Conservation (phyloP, 495 filamentous ascomycete genomes). For the Tuber brumale region DNA sequence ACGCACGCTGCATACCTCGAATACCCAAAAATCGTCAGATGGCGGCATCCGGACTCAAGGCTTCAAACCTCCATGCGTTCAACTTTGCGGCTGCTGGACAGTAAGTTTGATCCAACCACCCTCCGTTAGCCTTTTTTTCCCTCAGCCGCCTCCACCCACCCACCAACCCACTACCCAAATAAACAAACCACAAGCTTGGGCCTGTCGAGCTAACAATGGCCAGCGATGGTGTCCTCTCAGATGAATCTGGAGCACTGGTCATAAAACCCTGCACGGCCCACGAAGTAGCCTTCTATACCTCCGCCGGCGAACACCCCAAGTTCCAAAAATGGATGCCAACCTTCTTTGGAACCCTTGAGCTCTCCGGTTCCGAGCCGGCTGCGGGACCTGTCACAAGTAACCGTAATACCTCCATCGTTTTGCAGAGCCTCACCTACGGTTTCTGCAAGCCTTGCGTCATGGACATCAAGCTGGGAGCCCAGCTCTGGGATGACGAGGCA, state of each 20-base stretch:
- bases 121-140: constrained; percentile 7
- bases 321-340: constrained; percentile 76
- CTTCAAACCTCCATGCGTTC: constrained; percentile 33
- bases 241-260: constrained; percentile 73
- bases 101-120: constrained; percentile 54
- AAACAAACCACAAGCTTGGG: neutral
- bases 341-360: constrained; percentile 69
- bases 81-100: constrained; percentile 62
- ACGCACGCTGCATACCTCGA: neutral
- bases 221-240: constrained; percentile 87
- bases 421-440: constrained; percentile 77
- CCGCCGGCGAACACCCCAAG: constrained; percentile 58
- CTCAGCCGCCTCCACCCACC: neutral
- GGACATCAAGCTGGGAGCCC: constrained; percentile 82
- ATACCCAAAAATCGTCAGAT: constrained; percentile 10
- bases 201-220: constrained; percentile 26
- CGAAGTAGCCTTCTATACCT: constrained; percentile 91
- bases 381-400: constrained; percentile 31
- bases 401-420: constrained; percentile 55
- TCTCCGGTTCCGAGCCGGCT: constrained; percentile 43
- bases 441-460: constrained; percentile 87
- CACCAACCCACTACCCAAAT: neutral
- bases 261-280: constrained; percentile 87
- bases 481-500: constrained; percentile 81
- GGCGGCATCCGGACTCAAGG: constrained; percentile 19